Conservation (phyloP, 768 basidiomycete species). For the Tulasnella calospora region DNA sequence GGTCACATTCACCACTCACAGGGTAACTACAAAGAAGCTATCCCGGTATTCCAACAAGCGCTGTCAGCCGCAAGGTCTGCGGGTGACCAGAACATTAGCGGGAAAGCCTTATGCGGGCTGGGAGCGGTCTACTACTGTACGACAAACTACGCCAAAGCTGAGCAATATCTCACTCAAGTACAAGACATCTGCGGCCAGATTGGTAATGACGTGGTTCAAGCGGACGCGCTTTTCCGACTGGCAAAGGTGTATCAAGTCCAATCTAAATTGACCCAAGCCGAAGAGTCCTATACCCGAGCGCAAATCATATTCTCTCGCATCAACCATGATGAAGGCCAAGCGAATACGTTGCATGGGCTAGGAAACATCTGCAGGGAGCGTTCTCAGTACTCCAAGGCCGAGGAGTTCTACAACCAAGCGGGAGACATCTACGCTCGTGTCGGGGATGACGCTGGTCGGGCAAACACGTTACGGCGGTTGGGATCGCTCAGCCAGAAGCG, state of each 20-base stretch:
- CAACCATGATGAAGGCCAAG: background rate
- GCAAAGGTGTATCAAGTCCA: background rate
- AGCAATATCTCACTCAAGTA: background rate
- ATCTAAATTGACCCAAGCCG: background rate
- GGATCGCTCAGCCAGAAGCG: no score
- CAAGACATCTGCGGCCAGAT: background rate
- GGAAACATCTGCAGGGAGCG: background rate
- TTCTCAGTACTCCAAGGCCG: background rate
- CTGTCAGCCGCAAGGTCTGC: no score
- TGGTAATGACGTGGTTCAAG: background rate
- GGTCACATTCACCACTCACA: no score
- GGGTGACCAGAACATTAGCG: no score
- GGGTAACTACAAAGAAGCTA: no score
- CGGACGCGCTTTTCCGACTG: fast-evolving
- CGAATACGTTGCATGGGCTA: background rate
- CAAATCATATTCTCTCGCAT: background rate
- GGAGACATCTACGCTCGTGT: background rate
- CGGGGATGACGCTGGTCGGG: background rate
- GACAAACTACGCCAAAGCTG: no score
- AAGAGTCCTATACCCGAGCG: background rate
- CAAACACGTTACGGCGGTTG: background rate
- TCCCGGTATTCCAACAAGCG: no score
- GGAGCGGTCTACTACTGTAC: no score
- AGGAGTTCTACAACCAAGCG: background rate
- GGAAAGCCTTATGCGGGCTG: no score